Conservation (phyloP, 768 basidiomycete genomes). For the Suillus bovinus region DNA sequence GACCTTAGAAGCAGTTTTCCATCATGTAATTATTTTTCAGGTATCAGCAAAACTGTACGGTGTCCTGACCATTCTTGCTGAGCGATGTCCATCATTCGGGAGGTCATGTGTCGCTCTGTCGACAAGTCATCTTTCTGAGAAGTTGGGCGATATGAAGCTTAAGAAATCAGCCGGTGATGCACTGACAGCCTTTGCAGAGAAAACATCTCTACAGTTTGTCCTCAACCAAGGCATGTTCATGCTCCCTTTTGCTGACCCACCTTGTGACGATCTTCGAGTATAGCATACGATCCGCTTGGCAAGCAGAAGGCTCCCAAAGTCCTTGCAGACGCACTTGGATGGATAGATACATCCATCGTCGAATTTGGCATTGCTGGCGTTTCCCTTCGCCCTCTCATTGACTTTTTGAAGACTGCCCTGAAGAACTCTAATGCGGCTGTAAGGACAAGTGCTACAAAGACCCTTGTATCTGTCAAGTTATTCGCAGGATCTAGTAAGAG, state of each 20-base stretch:
- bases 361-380: constrained; percentile 94
- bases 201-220: constrained; percentile 92
- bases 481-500: constrained; percentile 85
- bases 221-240: constrained; percentile 75
- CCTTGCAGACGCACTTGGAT: constrained; percentile 84
- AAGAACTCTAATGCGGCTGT: constrained; percentile 95
- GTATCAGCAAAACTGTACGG: constrained; percentile 90
- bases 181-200: constrained; percentile 82
- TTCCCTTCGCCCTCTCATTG: constrained; percentile 80
- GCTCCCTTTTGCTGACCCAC: constrained; percentile 9
- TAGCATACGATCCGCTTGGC: constrained; percentile 89
- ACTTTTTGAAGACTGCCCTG: constrained; percentile 83
- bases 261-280: constrained; percentile 16
- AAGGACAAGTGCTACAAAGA: constrained; percentile 90
- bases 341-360: constrained; percentile 82
- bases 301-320: constrained; percentile 99
- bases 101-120: constrained; percentile 81
- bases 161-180: constrained; percentile 96
- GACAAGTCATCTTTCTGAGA: constrained; percentile 84
- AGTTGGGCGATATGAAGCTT: constrained; percentile 93
- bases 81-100: constrained; percentile 80
- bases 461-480: constrained; percentile 86
- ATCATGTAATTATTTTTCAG: constrained; percentile 40
- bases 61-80: constrained; percentile 70
- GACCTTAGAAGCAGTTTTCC: not conserved